Base-by-base conservation (phyloP, 2,329 filamentous ascomycete species). In the Coleophoma cylindrospora region DNA sequence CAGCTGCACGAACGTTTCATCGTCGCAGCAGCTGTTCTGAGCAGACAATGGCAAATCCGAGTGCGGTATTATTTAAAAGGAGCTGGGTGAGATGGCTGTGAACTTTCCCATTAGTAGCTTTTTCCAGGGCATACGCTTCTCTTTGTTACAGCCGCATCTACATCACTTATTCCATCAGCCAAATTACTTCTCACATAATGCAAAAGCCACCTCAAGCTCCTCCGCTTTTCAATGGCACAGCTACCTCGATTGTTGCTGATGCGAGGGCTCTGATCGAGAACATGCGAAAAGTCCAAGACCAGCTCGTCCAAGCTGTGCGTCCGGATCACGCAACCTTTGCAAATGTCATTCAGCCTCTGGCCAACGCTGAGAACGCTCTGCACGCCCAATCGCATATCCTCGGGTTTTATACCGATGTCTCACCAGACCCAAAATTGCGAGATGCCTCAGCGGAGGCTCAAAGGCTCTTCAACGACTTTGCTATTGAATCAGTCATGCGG, bases 401-500 rank as follows among this genome's bases (percentile, higher is more conserved):
- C 3, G 27, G 75, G 43, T 90, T 91, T 69, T 90, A 90, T 67
- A 84, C 89, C 62, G 82, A 87, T 57, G 85, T 91, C 8, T 89
- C 85, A 19, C 77, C 76, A 1, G 75, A 88, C 59, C 75, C 77
- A 56, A 77, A 75, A 47, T 73, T 91, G 45, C 81, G 87, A 34
- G 81, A 89, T 67, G 86, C 86, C 22, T 89, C 86, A 2, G 86
- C 81, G 56, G 80, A 89, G 63, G 84, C 86, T 0, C 82, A 89
- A 64, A 83, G 82, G 67, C 70, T 87, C 54, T 76, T 89, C 69
- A 80, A 87, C 58, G 84, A 90, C 59, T 89, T 88, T 61, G 71
- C 74, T 47, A 89, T 91, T 56, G 87, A 91, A 69, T 80, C 81
- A 51, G 79, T 76, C 64, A 90, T 90, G 86, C 80, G 87, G 48